These are phyloP conservation scores for Xanthoparmelia taractica DNA, from an alignment of 495 filamentous ascomycete genomes.

Conservation along the genomic window DNA sequence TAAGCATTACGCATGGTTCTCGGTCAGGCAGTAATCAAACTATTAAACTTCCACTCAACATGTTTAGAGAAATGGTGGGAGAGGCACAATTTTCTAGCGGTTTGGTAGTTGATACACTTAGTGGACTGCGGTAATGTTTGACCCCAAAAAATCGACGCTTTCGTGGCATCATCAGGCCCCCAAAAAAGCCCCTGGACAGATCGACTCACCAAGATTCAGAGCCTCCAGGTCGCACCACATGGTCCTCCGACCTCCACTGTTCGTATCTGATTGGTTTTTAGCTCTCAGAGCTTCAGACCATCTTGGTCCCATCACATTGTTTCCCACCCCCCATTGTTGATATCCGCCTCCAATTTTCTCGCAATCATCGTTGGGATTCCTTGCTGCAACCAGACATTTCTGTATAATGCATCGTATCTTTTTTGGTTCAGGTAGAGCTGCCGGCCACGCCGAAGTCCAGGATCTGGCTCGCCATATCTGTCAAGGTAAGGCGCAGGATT, in stretches of 20 bases:
- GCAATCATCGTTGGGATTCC: slow-evolving; percentile 82
- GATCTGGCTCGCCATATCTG: slow-evolving; percentile 87
- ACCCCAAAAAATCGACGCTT: not conserved
- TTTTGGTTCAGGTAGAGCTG: slow-evolving; percentile 90
- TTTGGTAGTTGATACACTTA: not conserved
- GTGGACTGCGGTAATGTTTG: not conserved
- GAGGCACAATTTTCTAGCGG: not conserved
- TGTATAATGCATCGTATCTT: slow-evolving; percentile 79
- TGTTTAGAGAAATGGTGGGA: not conserved
- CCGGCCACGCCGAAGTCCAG: slow-evolving; percentile 68
- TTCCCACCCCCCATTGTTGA: slow-evolving; percentile 97
- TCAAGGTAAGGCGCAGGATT: slow-evolving; percentile 87
- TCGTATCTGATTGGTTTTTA: slow-evolving; percentile 47
- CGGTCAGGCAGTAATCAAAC: not conserved
- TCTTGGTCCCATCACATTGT: slow-evolving; percentile 45
- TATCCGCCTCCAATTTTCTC: slow-evolving; percentile 82
- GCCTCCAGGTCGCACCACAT: slow-evolving; percentile 31
- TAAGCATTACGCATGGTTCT: not conserved
- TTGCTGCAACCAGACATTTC: slow-evolving; percentile 82
- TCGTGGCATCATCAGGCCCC: not conserved
- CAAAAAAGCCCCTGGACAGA: not conserved
- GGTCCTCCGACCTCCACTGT: slow-evolving; percentile 94
- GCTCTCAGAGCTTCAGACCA: not conserved
- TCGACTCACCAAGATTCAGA: not conserved
- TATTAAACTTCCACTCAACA: not conserved